Conservation (phyloP, 768 basidiomycete species). For the Leccinum broughii region DNA sequence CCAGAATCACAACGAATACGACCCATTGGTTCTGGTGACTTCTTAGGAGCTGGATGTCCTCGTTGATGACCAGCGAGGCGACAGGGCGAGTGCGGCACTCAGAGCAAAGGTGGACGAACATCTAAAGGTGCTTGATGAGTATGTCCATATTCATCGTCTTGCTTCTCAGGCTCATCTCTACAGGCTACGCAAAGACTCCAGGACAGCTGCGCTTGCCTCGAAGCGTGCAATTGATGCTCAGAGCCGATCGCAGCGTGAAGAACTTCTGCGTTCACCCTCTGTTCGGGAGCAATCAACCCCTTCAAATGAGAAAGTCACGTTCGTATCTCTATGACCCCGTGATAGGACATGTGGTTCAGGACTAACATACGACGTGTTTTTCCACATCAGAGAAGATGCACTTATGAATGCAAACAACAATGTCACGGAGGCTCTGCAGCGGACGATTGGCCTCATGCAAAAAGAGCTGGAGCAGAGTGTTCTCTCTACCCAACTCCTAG, state of each 20-base stretch:
- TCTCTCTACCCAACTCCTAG: constrained; percentile 81
- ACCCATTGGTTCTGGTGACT: constrained; percentile 1
- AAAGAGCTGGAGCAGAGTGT: constrained; percentile 89
- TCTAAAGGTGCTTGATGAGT: constrained; percentile 52
- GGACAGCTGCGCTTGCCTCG: constrained; percentile 69
- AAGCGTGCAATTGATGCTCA: constrained; percentile 71
- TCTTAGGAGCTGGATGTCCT: constrained; percentile 63
- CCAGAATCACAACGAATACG: constrained; percentile 1
- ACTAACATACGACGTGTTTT: constrained; percentile 4
- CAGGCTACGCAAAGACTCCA: constrained; percentile 62
- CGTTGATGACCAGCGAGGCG: constrained; percentile 70
- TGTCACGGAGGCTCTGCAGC: constrained; percentile 83
- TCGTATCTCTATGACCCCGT: constrained; percentile 29
- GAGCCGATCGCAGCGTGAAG: constrained; percentile 60
- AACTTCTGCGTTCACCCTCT: constrained; percentile 58
- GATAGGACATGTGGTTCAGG: not conserved
- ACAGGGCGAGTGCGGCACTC: constrained; percentile 50
- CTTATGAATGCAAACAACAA: constrained; percentile 88
- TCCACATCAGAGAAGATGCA: constrained; percentile 64
- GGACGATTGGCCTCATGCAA: constrained; percentile 87
- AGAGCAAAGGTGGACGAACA: constrained; percentile 51
- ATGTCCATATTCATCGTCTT: constrained; percentile 20
- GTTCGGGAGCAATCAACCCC: constrained; percentile 44
- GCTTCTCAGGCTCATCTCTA: not conserved
- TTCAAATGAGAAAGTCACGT: constrained; percentile 63